These are phyloP conservation scores for Gnomoniopsis sp. DNA, from an alignment of 2,329 filamentous ascomycete genomes.

Conservation along the genomic window DNA sequence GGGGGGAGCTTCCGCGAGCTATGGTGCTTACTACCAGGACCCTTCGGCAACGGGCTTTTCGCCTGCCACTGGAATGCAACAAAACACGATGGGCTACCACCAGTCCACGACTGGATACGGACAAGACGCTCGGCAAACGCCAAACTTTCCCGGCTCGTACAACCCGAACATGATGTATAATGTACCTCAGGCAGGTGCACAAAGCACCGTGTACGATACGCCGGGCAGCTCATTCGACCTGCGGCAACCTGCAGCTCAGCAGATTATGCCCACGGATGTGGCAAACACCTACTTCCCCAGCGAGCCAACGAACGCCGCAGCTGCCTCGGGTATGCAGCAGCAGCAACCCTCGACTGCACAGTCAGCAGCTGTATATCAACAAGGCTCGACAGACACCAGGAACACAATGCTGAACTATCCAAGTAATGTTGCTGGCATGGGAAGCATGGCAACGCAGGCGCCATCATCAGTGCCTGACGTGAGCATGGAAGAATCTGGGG, in stretches of 20 bases:
- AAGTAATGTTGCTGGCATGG: constrained; percentile 43
- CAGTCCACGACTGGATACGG: constrained; percentile 57
- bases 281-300: constrained; percentile 71
- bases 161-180: constrained; percentile 75
- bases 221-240: constrained; percentile 67
- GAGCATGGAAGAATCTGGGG: constrained; percentile 54
- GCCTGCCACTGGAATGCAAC: constrained; percentile 53
- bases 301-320: constrained; percentile 61
- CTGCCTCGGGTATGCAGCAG: constrained; percentile 51
- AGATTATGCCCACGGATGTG: constrained; percentile 66
- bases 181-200: constrained; percentile 61
- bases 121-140: constrained; percentile 56
- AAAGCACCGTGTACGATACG: constrained; percentile 69
- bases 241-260: constrained; percentile 73
- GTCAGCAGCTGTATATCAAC: constrained; percentile 63
- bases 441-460: constrained; percentile 40
- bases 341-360: constrained; percentile 45
- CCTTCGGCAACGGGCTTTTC: constrained; percentile 45
- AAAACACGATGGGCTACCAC: constrained; percentile 52
- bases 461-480: constrained; percentile 39
- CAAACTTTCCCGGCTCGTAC: constrained; percentile 53
- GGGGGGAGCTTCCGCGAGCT: constrained; percentile 55
- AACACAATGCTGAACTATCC: constrained; percentile 55
- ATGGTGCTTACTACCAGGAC: constrained; percentile 58
- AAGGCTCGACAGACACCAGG: constrained; percentile 49